Base-by-base conservation (phyloP, 2,329 filamentous ascomycete genomes). In the Chrysosporium keratinophilum region DNA sequence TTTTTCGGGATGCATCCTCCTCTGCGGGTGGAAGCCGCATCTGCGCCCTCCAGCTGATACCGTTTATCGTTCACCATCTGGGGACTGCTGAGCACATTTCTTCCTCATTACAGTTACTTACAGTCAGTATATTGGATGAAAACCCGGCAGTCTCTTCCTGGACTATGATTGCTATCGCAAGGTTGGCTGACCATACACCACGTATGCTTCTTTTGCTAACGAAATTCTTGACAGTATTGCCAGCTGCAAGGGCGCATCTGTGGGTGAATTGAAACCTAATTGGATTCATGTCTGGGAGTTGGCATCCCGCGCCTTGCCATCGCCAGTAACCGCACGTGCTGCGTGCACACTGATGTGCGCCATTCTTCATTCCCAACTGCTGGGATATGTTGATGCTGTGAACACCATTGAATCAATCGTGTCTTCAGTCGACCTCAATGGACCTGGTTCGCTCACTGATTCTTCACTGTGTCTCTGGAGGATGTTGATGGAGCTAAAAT, bases 241-340 rank as follows among this genome's bases (percentile, higher is more conserved):
- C 10, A 60, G 59, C 17, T 64, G 63, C 12, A 42, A 62, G 14
- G 52, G 60, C 54, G 64, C 78, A 17, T 68, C 63, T 17, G 67
- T 73, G 15, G 56, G 61, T n/a, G 64, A 64, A 42, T 64, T 82
- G 10, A 69, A 69, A 55, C 59, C 63, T 1, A 68, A 73, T 28
- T 96, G 89, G 88, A 76, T 78, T 54, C 81, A 86, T 55, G 68
- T 83, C 15, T 95, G 89, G 87, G 84, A 88, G 59, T 72, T 87
- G 7, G 81, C 85, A 28, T 78, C 79, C 43, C 80, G 88, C 55
- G 81, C 82, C 35, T 74, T 94, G 53, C 85, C 83, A 55, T 82
- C 87, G 48, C 75, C 83, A 19, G 76, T 76, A 1, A 85, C 81
- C 3, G 90, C 86, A 58, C 83, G 93, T 59, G 81, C 87, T 42